Conservation (phyloP, 164 flowering plant genomes). For the Vitis riparia region DNA sequence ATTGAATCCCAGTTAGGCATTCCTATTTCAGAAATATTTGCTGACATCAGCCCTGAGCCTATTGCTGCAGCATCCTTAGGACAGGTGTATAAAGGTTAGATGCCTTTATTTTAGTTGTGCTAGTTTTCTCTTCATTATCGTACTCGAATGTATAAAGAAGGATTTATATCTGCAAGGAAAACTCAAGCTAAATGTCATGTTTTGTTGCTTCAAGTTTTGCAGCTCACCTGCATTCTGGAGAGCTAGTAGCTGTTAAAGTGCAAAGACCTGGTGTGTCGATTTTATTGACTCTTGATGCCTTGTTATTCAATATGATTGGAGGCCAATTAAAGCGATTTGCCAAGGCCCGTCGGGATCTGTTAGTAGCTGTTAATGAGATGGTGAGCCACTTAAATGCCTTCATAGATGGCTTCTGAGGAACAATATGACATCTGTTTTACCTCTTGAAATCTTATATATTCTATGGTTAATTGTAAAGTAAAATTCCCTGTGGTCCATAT, state of each 20-base stretch:
- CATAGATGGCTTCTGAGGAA: too few species aligned
- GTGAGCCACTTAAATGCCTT: slow-evolving; percentile 34
- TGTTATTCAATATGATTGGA: slow-evolving; percentile 88
- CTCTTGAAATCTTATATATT: background rate
- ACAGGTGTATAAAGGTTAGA: slow-evolving; percentile 95
- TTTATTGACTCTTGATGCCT: slow-evolving; percentile 85
- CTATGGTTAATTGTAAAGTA: background rate
- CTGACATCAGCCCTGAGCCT: slow-evolving; percentile 88
- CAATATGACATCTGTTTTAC: background rate
- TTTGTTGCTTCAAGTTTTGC: slow-evolving; percentile 56
- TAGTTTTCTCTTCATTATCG: background rate
- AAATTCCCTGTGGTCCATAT: too few species aligned
- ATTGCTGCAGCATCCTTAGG: slow-evolving; percentile 97
- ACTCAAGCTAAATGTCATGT: slow-evolving; percentile 22
- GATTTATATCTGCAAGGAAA: background rate
- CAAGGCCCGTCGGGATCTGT: slow-evolving; percentile 82
- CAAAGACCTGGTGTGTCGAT: slow-evolving; percentile 96
- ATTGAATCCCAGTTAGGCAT: slow-evolving; percentile 82
- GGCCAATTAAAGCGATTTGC: slow-evolving; percentile 96
- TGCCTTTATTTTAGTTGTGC: background rate
- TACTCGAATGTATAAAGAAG: background rate
- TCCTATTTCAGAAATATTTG: slow-evolving; percentile 76
- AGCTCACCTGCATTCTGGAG: slow-evolving; percentile 97
- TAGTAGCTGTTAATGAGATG: slow-evolving; percentile 96
- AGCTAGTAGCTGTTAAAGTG: slow-evolving; percentile 97